Base-by-base conservation (phyloP, 1,139 yeast species). In the Candida tetrigidarum region DNA sequence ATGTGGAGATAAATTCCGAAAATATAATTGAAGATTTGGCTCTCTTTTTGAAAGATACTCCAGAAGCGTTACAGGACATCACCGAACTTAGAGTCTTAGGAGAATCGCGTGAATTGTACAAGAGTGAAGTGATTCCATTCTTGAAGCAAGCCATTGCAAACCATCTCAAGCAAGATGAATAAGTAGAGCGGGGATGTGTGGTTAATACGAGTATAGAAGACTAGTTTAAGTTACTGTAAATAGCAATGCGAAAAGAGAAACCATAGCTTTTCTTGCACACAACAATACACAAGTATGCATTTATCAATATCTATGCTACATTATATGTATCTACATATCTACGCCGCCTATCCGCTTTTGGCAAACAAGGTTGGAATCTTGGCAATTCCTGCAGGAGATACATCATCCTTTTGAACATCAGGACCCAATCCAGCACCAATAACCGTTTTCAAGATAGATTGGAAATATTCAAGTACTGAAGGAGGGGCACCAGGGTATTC, bases 11-110 rank as follows among this genome's bases (percentile, higher is more conserved):
- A 18, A 18, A 11, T 11, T 32, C 35, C 8, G 35, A 32, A 5
- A 32, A 32, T 12, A 32, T 32, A 5, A 61, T 71, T 57, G 80
- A 74, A 57, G 66, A 73, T 49, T 60, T 74, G 39, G 78, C 78
- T 34, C 74, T 74, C 56, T 65, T 75, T 45, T 61, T 74, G 41
- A 62, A 63, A 46, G 74, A 74, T 30, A 70, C 73, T 18, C 80
- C 66, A 16, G 82, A 75, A 41, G 87, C 89, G n/a, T 66, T 80
- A 27, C 64, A 64, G 12, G 78, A 82, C 41, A 80, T 86, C 18
- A 50, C 58, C 43, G 73, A 71, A 41, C 67, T 76, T 58, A 62
- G 80, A 59, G 65, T 63, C 33, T 44, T 62, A 2, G 72, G 70
- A 11, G 47, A 60, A 39, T 55, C 62, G 26, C 56, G 53, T 3